Conservation (phyloP, 805 yeast species). For the Yarrowia porcina region DNA sequence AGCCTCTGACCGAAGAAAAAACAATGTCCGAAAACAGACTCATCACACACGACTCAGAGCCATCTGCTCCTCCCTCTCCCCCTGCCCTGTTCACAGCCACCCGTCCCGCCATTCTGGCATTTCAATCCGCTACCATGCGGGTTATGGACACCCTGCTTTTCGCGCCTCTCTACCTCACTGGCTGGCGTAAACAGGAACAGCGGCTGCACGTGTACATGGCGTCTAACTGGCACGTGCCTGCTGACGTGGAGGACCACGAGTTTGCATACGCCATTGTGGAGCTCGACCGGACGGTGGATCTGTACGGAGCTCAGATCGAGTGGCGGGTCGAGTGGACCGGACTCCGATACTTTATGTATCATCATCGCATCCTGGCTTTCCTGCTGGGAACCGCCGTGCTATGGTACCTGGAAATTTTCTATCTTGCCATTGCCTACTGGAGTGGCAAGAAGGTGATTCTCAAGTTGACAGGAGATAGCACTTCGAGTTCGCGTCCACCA, state of each 20-base stretch:
- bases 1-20: background rate
- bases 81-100: conserved; percentile 26
- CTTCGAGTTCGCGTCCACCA: background rate
- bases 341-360: conserved; percentile 36
- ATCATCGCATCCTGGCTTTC: conserved; percentile 32
- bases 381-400: conserved; percentile 33
- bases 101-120: conserved; percentile 38
- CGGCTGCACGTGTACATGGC: conserved; percentile 32
- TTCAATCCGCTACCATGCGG: conserved; percentile 34
- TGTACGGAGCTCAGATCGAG: conserved; percentile 31
- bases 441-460: background rate
- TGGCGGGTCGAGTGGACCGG: conserved; percentile 38
- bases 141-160: conserved; percentile 33
- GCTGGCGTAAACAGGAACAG: conserved; percentile 33
- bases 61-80: background rate
- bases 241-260: conserved; percentile 14
- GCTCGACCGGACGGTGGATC: conserved; percentile 33
- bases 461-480: background rate
- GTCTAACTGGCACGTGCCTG: conserved; percentile 27
- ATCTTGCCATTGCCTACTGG: background rate
- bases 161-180: conserved; percentile 36
- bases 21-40: too few relatives aligned
- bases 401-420: conserved; percentile 34
- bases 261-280: conserved; percentile 31
- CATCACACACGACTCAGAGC: too few relatives aligned